Conservation (phyloP, 2,329 filamentous ascomycete species). For the Calonectria henricotiae region DNA sequence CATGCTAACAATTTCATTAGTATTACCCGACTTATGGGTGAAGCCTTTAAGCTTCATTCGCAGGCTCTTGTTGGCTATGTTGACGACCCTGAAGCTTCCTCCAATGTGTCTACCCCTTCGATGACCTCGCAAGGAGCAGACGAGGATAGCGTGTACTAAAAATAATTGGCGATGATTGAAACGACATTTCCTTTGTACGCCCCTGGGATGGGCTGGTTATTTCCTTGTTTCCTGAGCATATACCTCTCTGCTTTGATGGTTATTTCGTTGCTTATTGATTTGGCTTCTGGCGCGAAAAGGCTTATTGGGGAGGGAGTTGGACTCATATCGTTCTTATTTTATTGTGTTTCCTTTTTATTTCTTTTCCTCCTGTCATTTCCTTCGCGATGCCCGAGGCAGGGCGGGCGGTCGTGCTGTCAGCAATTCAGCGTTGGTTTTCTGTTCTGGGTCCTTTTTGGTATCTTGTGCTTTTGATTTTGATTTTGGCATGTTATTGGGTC, state of each 20-base stretch:
- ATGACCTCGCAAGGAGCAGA: constrained; percentile 82
- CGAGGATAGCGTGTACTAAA: constrained; percentile 81
- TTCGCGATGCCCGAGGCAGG: constrained; percentile 59
- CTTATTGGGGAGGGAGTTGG: constrained; percentile 53
- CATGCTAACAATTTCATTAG: constrained; percentile 63
- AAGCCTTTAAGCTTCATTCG: constrained; percentile 96
- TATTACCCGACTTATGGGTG: constrained; percentile 96
- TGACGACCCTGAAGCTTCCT: constrained; percentile 82
- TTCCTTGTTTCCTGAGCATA: constrained; percentile 54
- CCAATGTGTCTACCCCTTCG: constrained; percentile 79
- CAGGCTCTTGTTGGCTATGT: constrained; percentile 96
- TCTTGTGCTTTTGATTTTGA: constrained; percentile 39
- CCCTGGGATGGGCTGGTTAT: constrained; percentile 46
- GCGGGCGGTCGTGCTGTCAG: constrained; percentile 55
- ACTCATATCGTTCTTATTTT: constrained; percentile 47
- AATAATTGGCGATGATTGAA: constrained; percentile 66
- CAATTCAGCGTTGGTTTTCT: constrained; percentile 42
- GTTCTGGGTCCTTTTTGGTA: constrained; percentile 35
- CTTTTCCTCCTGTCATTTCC: constrained; percentile 51
- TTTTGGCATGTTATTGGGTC: constrained; percentile 50
- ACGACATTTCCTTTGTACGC: constrained; percentile 66
- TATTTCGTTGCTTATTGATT: constrained; percentile 53
- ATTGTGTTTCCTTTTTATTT: constrained; percentile 52
- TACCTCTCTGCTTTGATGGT: constrained; percentile 55
- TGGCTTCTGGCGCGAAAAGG: constrained; percentile 46